phyloP scores from a whole-genome alignment of 2,329 filamentous ascomycete genomes.

The Penicillium rolfsii region DNA sequence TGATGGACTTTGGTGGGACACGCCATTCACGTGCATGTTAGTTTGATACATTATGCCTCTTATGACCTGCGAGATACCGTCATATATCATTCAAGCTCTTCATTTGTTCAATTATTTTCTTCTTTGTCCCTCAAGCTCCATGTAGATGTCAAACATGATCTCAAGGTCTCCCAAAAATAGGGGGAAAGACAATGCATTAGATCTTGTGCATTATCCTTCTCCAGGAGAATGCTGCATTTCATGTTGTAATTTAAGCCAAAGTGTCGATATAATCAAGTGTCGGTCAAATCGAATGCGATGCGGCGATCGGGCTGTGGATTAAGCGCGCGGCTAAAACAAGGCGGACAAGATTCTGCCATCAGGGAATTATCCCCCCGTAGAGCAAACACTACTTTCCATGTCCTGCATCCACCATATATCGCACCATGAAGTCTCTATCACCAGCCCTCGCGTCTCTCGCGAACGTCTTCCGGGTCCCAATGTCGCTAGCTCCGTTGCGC shows the following conservation, averaged over 20 bases:
- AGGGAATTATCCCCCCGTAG: slow-evolving; percentile 30
- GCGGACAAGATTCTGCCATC: slow-evolving; percentile 32
- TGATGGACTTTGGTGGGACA: slow-evolving; percentile 13
- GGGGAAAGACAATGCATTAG: neutral
- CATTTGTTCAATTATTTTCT: neutral
- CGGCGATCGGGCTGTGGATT: slow-evolving; percentile 1
- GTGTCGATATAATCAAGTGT: neutral
- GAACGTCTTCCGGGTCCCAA: slow-evolving; percentile 49
- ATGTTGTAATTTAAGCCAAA: neutral
- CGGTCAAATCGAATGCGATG: neutral
- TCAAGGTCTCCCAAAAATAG: neutral
- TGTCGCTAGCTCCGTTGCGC: slow-evolving; percentile 37
- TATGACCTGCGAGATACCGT: slow-evolving; percentile 21
- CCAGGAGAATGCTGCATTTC: neutral
- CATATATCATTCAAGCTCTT: slow-evolving; percentile 9
- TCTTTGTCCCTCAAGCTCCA: neutral
- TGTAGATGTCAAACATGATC: neutral
- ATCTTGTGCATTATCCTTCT: neutral
- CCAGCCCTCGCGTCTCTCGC: slow-evolving; percentile 50
- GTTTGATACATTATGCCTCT: slow-evolving; percentile 22
- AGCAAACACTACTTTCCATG: slow-evolving; percentile 17
- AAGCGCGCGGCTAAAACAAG: slow-evolving; percentile 31
- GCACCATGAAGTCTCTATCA: slow-evolving; percentile 42
- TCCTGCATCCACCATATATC: slow-evolving; percentile 25
- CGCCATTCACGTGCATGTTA: slow-evolving; percentile 15